Base-by-base conservation (phyloP, 2,329 filamentous ascomycete genomes). In the Amauroascus verrucosus region DNA sequence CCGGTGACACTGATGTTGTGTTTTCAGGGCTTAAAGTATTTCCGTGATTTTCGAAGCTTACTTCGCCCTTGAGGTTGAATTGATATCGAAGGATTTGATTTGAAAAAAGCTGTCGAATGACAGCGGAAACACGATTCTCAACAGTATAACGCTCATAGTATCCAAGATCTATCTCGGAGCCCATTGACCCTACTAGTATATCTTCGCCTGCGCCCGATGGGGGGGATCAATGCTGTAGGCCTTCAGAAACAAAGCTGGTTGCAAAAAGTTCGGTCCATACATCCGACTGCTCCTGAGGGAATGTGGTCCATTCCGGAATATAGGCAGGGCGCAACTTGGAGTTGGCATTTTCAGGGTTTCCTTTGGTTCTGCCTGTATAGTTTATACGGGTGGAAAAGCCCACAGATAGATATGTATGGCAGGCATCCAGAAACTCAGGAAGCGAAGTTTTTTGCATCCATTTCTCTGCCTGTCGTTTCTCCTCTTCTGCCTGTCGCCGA, bases 11-110 rank as follows among this genome's bases (percentile, higher is more conserved):
- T 38, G 24, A 53, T 33, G 18, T n/a, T 22, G 26, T 3, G 6
- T 30, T 30, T 46, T 14, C 14, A 26, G 14, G 6, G 26, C 24
- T 46, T 33, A 3, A 13, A 13, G 56, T 56, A 48, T 60, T 60
- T 11, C 37, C 40, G 41, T 60, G 58, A 30, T 58, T 60, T 51
- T 60, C 54, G 53, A 60, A 58, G 3, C n/a, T 11, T 6, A 60
- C 46, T 0, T 53, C 14, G 4, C 58, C 56, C 24, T 50, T 20
- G n/a, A 60, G 43, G 8, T 48, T 26, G 18, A 60, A 58, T 5
- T 22, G 13, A 1, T 53, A 18, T 44, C 53, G 56, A 6, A 58
- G 47, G 9, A 3, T 6, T 8, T 38, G 13, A 40, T 55, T 45
- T 18, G 11, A 11, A 35, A 46, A 51, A 6, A 60, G 14, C 3